These are phyloP conservation scores for Pholiota conissans DNA, from an alignment of 768 basidiomycete species.

Conservation along the genomic window DNA sequence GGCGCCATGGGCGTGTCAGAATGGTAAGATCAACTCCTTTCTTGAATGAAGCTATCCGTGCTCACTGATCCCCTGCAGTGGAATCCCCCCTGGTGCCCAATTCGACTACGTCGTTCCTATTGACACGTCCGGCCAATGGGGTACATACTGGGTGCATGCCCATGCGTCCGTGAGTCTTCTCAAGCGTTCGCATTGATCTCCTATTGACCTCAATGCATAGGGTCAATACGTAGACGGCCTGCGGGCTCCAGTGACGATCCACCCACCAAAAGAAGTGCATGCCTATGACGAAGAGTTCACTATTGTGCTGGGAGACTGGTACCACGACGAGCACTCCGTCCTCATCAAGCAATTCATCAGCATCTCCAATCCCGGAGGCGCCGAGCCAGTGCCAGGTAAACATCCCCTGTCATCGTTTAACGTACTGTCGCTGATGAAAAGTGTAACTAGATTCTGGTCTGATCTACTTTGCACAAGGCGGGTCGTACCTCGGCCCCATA, in stretches of 20 bases:
- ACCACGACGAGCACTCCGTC: slow-evolving; percentile 70
- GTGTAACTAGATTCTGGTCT: slow-evolving; percentile 62
- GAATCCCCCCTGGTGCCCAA: slow-evolving; percentile 71
- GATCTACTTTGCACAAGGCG: slow-evolving; percentile 82
- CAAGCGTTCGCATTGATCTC: background rate
- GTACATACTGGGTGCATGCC: slow-evolving; percentile 81
- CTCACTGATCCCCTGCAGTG: slow-evolving; percentile 38
- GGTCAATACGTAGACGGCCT: slow-evolving; percentile 94
- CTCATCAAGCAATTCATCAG: slow-evolving; percentile 70
- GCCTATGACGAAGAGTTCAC: slow-evolving; percentile 91
- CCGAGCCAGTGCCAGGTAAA: slow-evolving; percentile 85
- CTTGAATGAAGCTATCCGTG: background rate
- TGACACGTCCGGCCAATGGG: slow-evolving; percentile 67
- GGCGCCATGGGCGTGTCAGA: slow-evolving; percentile 83
- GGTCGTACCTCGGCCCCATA: slow-evolving; percentile 64
- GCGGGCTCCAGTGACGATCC: slow-evolving; percentile 82
- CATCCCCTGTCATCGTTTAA: background rate
- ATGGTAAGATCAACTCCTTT: slow-evolving; percentile 61
- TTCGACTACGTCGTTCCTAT: slow-evolving; percentile 78
- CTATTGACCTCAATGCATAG: slow-evolving; percentile 28
- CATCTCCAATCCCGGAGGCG: slow-evolving; percentile 76
- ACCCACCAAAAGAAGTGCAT: slow-evolving; percentile 64
- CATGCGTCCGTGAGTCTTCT: slow-evolving; percentile 49
- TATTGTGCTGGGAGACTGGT: slow-evolving; percentile 89
- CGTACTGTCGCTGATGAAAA: background rate